phyloP scores from a whole-genome alignment of 495 filamentous ascomycete genomes.

The Podospora tetraspora region DNA sequence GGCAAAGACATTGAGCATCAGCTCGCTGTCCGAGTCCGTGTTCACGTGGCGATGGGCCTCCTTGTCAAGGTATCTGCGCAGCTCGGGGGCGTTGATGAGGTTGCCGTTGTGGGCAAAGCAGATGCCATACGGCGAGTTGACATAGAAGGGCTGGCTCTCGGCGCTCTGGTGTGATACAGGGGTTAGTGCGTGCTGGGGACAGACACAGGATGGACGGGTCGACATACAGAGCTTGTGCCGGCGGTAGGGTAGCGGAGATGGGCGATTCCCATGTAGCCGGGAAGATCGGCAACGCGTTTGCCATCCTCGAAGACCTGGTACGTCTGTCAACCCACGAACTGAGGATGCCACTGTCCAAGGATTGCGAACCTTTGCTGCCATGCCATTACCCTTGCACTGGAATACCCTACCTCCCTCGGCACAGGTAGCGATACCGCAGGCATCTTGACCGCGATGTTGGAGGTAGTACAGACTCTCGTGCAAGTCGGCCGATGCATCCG shows the following conservation, averaged over 20 bases:
- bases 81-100: slow-evolving; percentile 81
- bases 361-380: slow-evolving; percentile 65
- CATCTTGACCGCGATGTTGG: slow-evolving; percentile 82
- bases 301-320: slow-evolving; percentile 64
- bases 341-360: background rate
- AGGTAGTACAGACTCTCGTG: slow-evolving; percentile 89
- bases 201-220: background rate
- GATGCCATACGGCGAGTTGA: slow-evolving; percentile 84
- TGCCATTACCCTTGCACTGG: slow-evolving; percentile 88
- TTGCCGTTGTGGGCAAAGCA: slow-evolving; percentile 70
- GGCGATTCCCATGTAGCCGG: slow-evolving; percentile 83
- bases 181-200: background rate
- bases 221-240: slow-evolving; percentile 62
- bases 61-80: slow-evolving; percentile 74
- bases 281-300: slow-evolving; percentile 67
- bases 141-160: slow-evolving; percentile 86
- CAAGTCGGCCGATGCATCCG: slow-evolving; percentile 54
- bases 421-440: slow-evolving; percentile 80
- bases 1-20: slow-evolving; percentile 94
- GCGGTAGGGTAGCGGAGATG: slow-evolving; percentile 91
- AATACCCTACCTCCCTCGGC: slow-evolving; percentile 73
- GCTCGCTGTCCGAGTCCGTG: slow-evolving; percentile 89
- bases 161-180: slow-evolving; percentile 40
- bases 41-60: slow-evolving; percentile 95
- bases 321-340: background rate